phyloP scores from a whole-genome alignment of 2,329 filamentous ascomycete genomes.

The Scedosporium apiospermum region DNA sequence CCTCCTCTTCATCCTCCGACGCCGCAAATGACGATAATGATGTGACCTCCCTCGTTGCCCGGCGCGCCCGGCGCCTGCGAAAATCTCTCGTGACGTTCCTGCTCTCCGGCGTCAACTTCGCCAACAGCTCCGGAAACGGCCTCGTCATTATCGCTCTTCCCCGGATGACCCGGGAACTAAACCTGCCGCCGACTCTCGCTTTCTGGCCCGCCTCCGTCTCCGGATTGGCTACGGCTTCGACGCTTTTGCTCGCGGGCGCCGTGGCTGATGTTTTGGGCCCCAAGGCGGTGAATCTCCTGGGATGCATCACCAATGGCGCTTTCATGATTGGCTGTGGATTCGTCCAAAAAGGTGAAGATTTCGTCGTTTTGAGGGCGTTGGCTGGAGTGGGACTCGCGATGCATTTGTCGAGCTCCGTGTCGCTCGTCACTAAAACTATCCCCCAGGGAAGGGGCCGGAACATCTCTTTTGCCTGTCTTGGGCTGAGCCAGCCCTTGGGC shows the following conservation, averaged over 20 bases:
- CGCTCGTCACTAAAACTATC: conserved; percentile 22
- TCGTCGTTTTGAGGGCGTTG: conserved; percentile 27
- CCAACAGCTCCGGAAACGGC: conserved; percentile 18
- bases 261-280: conserved; percentile 27
- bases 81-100: conserved; percentile 7
- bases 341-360: conserved; percentile 18
- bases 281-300: conserved; percentile 21
- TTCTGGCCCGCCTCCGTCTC: conserved; percentile 30
- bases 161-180: conserved; percentile 26
- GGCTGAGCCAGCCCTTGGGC: conserved; percentile 35
- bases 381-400: conserved; percentile 28
- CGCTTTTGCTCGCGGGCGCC: conserved; percentile 27
- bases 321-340: conserved; percentile 23
- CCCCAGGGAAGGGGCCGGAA: conserved; percentile 25
- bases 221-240: conserved; percentile 24
- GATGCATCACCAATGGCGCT: conserved; percentile 19
- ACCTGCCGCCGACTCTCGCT: conserved; percentile 21
- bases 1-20: no score
- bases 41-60: no score
- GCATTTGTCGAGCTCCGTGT: conserved; percentile 24
- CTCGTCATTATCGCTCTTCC: conserved; percentile 30
- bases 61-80: background rate
- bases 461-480: conserved; percentile 31
- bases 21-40: no score
- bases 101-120: conserved; percentile 17